Evolutionary conservation across 2,329 filamentous ascomycete genomes (phyloP).

Genomic region (Penicillium sp.): DNA sequence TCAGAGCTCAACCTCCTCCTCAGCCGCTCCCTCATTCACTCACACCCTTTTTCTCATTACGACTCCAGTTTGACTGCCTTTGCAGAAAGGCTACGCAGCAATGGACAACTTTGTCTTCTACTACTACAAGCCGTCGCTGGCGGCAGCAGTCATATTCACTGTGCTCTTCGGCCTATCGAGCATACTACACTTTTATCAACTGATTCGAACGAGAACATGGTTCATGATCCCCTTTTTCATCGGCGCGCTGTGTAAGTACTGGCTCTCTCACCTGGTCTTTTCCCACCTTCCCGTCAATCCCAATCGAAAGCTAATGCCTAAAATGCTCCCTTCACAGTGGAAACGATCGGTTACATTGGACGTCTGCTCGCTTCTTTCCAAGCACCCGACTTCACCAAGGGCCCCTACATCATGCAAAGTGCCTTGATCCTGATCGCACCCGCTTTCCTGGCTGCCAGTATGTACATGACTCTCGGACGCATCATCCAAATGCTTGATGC

Average conservation of each 20-base stretch:
- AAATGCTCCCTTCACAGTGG: slow-evolving; percentile 35
- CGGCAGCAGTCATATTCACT: slow-evolving; percentile 20
- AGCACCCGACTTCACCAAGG: slow-evolving; percentile 20
- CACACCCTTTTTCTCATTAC: too few relatives aligned
- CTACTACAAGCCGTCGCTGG: slow-evolving; percentile 20
- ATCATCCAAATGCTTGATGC: slow-evolving; percentile 25
- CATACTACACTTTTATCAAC: slow-evolving; percentile 21
- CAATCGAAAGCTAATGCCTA: too few relatives aligned
- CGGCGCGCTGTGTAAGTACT: slow-evolving; percentile 31
- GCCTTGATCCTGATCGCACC: slow-evolving; percentile 25
- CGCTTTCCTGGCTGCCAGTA: slow-evolving; percentile 25
- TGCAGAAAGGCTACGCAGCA: neutral
- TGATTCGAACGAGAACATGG: slow-evolving; percentile 22
- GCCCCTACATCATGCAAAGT: slow-evolving; percentile 25
- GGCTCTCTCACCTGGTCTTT: too few relatives aligned
- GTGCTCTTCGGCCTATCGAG: slow-evolving; percentile 20
- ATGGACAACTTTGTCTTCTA: slow-evolving; percentile 17
- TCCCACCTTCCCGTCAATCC: too few relatives aligned
- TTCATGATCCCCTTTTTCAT: slow-evolving; percentile 27
- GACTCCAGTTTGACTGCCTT: neutral
- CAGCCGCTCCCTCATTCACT: too few relatives aligned
- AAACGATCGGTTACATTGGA: slow-evolving; percentile 49
- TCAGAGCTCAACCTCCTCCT: too few relatives aligned
- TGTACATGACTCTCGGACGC: slow-evolving; percentile 28
- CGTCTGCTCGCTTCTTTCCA: slow-evolving; percentile 41